Evolutionary conservation across 75 land plant genomes (phyloP).

Genomic region (Selaginella moellendorffii): DNA sequence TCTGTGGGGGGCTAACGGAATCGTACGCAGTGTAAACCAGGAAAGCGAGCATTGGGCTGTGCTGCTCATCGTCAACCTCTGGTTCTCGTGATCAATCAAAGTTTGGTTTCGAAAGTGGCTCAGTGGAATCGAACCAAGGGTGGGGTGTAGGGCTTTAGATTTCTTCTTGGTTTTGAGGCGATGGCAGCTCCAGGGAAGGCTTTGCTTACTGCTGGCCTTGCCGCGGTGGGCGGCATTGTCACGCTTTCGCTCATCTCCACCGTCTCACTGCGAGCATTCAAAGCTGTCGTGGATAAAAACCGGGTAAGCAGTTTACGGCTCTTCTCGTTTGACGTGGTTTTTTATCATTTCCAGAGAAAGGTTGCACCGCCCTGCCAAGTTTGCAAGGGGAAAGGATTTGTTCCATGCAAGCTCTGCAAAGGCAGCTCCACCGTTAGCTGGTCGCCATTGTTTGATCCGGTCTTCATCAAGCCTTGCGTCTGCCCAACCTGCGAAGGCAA

Average conservation of each 20-base stretch:
- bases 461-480: slow-evolving; percentile 41
- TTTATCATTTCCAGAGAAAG: slow-evolving; percentile 29
- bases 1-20: no score
- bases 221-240: slow-evolving; percentile 29
- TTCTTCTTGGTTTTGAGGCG: no score
- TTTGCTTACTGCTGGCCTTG: slow-evolving; percentile 24
- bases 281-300: slow-evolving; percentile 28
- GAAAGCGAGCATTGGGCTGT: no score
- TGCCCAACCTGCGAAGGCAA: slow-evolving; percentile 90
- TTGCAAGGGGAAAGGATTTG: slow-evolving; percentile 62
- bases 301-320: slow-evolving; percentile 19
- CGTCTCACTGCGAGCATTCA: slow-evolving; percentile 22
- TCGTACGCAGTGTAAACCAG: no score
- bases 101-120: no score
- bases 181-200: no score
- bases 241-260: slow-evolving; percentile 38
- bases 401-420: slow-evolving; percentile 52
- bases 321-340: not conserved
- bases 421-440: slow-evolving; percentile 49
- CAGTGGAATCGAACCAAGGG: no score
- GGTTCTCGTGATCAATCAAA: no score
- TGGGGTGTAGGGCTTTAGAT: no score
- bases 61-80: no score
- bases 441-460: slow-evolving; percentile 64
- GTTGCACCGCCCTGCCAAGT: slow-evolving; percentile 37